phyloP scores from a whole-genome alignment of 176 grass and related monocot genomes.

The Paspalum notatum region DNA sequence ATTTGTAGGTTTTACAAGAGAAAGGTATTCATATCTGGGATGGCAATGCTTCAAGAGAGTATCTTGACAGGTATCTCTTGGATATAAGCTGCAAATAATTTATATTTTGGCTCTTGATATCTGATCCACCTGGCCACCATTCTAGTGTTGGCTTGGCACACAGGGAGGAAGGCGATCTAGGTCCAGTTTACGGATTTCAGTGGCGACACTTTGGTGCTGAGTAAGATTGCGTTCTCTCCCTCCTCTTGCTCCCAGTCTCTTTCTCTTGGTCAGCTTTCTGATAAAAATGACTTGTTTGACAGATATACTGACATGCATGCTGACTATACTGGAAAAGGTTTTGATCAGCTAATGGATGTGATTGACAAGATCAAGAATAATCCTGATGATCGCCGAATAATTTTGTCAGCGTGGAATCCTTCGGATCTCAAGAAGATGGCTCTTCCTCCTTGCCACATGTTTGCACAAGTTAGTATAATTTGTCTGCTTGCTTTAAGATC shows the following conservation, averaged over 20 bases:
- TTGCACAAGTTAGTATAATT: conserved; percentile 66
- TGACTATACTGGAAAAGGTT: conserved; percentile 79
- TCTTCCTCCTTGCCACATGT: conserved; percentile 88
- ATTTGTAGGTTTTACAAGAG: conserved; percentile 74
- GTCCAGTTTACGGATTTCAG: conserved; percentile 86
- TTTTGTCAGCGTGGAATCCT: conserved; percentile 79
- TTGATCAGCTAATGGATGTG: conserved; percentile 81
- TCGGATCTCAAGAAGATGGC: conserved; percentile 84
- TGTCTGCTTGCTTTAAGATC: conserved; percentile 6
- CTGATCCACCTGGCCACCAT: conserved; percentile 34
- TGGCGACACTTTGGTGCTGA: conserved; percentile 91
- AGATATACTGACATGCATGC: conserved; percentile 83
- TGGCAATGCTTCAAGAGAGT: conserved; percentile 92
- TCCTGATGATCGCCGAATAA: conserved; percentile 77
- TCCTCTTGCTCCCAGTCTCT: not conserved
- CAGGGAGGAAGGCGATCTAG: conserved; percentile 81
- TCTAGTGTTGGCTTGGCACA: conserved; percentile 69
- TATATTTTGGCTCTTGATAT: not conserved
- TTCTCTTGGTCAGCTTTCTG: not conserved
- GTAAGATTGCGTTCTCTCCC: conserved; percentile 47
- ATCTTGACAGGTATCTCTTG: conserved; percentile 74
- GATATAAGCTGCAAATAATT: conserved; percentile 9
- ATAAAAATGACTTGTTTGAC: conserved; percentile 10
- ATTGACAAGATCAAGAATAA: conserved; percentile 91
- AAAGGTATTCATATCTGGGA: conserved; percentile 86